Evolutionary conservation across 768 basidiomycete species (phyloP).

Genomic region (Leccinum arenicola): DNA sequence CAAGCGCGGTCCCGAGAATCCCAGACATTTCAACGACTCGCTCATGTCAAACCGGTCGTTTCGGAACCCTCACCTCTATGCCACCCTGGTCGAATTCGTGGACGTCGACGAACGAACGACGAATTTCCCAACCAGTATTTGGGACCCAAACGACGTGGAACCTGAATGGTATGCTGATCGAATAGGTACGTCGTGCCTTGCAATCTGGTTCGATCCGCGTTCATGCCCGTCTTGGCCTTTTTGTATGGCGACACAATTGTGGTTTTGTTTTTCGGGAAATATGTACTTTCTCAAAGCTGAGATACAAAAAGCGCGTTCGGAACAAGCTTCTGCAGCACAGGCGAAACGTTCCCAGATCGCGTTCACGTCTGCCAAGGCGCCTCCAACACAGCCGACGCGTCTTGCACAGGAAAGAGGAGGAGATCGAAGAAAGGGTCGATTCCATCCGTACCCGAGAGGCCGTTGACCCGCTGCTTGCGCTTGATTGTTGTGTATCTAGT

Average conservation of each 20-base stretch:
- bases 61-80: constrained; percentile 94
- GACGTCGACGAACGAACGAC: constrained; percentile 86
- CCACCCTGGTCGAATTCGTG: constrained; percentile 92
- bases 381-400: constrained; percentile 9
- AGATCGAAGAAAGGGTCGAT: constrained; percentile 23
- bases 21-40: constrained; percentile 93
- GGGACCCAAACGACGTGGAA: constrained; percentile 65
- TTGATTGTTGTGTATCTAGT: constrained; percentile 12
- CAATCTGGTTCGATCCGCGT: constrained; percentile 23
- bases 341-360: constrained; percentile 61
- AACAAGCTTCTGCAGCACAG: constrained; percentile 53
- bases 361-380: constrained; percentile 43
- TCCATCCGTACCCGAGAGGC: constrained; percentile 27
- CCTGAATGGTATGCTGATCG: constrained; percentile 74
- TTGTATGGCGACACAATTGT: too few relatives aligned
- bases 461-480: constrained; percentile 14
- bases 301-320: constrained; percentile 60
- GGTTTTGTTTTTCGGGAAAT: not conserved
- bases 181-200: constrained; percentile 58
- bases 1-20: constrained; percentile 57
- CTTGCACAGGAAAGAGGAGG: constrained; percentile 17
- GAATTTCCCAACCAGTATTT: constrained; percentile 71
- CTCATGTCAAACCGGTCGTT: constrained; percentile 92
- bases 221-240: constrained; percentile 18
- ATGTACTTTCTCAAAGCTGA: constrained; percentile 44